phyloP scores from a whole-genome alignment of 2,329 filamentous ascomycete species.

The Sphaceloma murrayae region DNA sequence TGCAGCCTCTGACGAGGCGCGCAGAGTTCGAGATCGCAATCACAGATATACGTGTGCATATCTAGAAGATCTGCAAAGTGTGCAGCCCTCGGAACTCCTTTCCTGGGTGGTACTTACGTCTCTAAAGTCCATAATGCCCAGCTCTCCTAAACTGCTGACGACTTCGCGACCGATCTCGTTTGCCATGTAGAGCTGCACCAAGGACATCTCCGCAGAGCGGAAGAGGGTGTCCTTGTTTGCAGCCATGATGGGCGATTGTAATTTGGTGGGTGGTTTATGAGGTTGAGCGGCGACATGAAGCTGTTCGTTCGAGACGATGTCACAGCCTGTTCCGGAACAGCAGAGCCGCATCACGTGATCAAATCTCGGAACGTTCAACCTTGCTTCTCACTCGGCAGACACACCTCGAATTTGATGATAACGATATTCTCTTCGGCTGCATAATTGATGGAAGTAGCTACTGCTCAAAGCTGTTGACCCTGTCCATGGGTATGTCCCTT shows the following conservation, averaged over 20 bases:
- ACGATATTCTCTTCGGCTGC: no score
- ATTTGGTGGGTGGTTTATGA: background rate
- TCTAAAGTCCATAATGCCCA: conserved; percentile 92
- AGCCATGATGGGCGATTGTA: conserved; percentile 42
- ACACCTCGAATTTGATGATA: no score
- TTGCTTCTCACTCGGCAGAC: no score
- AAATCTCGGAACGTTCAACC: background rate
- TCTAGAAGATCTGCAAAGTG: no score
- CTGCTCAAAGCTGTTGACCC: conserved; percentile 13
- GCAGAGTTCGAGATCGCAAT: no score
- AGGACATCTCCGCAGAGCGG: conserved; percentile 99
- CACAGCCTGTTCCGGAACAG: conserved; percentile 8
- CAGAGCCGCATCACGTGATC: conserved; percentile 6
- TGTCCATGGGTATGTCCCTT: conserved; percentile 7
- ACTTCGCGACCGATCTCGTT: conserved; percentile 98
- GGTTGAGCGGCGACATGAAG: background rate
- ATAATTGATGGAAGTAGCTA: background rate
- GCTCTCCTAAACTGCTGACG: conserved; percentile 88
- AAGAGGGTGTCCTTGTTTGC: conserved; percentile 80
- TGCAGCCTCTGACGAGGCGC: background rate
- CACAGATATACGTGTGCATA: no score
- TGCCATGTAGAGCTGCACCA: conserved; percentile 98
- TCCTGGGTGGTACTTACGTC: conserved; percentile 57
- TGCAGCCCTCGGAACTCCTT: no score
- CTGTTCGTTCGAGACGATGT: conserved; percentile 10